A percentile compares a stretch with the other conserved stretches of the same genome.
These are phyloP conservation scores for Metschnikowia cubensis DNA, from an alignment of 805 yeast species.

Conservation along the genomic window DNA sequence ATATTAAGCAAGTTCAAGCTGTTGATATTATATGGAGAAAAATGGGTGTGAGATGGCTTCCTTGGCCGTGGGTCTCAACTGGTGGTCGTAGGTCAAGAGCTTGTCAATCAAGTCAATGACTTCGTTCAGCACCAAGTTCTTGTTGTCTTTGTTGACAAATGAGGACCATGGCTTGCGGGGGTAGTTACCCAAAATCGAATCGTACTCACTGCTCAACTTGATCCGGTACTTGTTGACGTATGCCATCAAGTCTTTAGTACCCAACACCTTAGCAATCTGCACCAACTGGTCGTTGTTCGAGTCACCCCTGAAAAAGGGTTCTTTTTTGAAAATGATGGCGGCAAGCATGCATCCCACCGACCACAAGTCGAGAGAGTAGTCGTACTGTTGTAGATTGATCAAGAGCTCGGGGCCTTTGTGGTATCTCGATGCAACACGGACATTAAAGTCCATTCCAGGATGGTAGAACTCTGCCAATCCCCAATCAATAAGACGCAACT, in stretches of 20 bases:
- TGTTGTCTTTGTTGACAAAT: conserved; percentile 68
- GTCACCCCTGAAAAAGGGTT: conserved; percentile 89
- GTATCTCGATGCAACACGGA: conserved; percentile 88
- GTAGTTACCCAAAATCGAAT: conserved; percentile 62
- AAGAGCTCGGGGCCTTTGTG: conserved; percentile 91
- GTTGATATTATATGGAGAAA: conserved; percentile 19
- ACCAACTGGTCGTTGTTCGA: conserved; percentile 89
- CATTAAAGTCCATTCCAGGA: conserved; percentile 83
- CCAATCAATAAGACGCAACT: conserved; percentile 86
- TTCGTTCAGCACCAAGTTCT: conserved; percentile 59
- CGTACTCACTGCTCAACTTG: conserved; percentile 68
- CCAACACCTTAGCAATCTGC: conserved; percentile 82
- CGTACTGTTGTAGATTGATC: conserved; percentile 82
- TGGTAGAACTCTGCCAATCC: conserved; percentile 94
- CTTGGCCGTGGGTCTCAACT: conserved; percentile 79
- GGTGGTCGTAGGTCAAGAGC: conserved; percentile 80
- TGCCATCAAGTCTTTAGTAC: conserved; percentile 71
- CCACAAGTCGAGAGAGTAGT: conserved; percentile 91
- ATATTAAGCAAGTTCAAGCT: background rate
- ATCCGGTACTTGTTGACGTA: conserved; percentile 72
- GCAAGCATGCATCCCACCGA: conserved; percentile 92
- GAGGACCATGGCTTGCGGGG: conserved; percentile 83
- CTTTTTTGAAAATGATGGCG: conserved; percentile 83
- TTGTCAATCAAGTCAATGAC: conserved; percentile 79
- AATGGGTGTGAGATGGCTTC: conserved; percentile 77